Base-by-base conservation (phyloP, 495 filamentous ascomycete genomes). In the Opeltia flavorubescens region DNA sequence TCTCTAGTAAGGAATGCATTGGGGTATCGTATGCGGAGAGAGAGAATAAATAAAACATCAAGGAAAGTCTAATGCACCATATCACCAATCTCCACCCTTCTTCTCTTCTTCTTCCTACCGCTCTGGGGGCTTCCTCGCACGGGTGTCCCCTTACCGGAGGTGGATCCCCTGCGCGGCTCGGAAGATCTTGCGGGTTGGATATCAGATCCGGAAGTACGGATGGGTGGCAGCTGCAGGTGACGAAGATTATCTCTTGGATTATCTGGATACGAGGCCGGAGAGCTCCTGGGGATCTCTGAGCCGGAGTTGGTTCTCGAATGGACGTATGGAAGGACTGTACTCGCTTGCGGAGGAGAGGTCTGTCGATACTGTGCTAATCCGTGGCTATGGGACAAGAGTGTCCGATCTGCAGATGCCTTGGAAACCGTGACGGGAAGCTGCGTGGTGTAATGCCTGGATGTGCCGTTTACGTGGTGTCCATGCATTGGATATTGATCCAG, bases 201-300 rank as follows among this genome's bases (percentile, higher is more conserved):
- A 7, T 33, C 44, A 1, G 44, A 8, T 44, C 52, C 28, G 45
- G 51, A 40, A 3, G 53, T 25, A 41, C 53, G 50, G 20, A 58
- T 58, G 8, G 55, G 55, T 11, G 55, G 55, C 9, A 58, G 43
- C 43, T 58, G 55, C 9, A 58, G 25, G 35, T 58, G 55, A 11
- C 54, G 45, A 11, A 54, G 53, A 39, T 33, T 55, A 21, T 57
- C 55, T 4, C 41, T 43, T 12, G 44, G 17, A 20, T 53, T 46
- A 25, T 44, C 24, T 15, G 40, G 33, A 21, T 39, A 41, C 17
- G 38, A 20, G 23, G 48, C 44, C 9, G 49, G 48, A 0, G 51
- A 52, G 43, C 46, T 52, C 31, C 52, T 40, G 4, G 49, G 55
- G 9, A 52, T 48, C 11, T 57, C 52, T 7, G 55, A 50, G 28